Evolutionary conservation across 2,329 filamentous ascomycete species (phyloP).

Genomic region (Pseudopithomyces maydicus): DNA sequence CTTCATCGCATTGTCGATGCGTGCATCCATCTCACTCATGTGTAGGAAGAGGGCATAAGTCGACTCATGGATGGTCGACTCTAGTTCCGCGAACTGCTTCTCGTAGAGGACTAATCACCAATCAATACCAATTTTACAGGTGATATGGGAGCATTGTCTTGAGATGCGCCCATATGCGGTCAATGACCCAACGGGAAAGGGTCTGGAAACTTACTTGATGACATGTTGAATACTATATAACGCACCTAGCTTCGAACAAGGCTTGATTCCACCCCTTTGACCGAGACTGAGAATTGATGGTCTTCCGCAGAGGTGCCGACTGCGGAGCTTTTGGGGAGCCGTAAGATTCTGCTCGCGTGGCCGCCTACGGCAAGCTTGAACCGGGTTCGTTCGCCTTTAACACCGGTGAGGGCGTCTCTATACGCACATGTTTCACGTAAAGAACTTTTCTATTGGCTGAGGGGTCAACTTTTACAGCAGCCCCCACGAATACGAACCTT

Average conservation of each 20-base stretch:
- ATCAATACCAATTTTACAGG: no score
- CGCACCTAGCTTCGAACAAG: neutral
- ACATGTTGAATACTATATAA: neutral
- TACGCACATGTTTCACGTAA: neutral
- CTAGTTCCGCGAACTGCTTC: neutral
- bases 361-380: neutral
- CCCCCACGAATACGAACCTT: neutral
- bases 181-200: neutral
- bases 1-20: neutral
- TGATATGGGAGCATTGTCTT: no score
- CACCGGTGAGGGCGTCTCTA: neutral
- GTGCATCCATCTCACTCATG: neutral
- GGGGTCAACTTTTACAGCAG: neutral
- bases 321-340: conserved; percentile 4
- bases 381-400: neutral
- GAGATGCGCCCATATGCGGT: no score
- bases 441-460: neutral
- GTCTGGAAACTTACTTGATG: neutral
- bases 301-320: neutral
- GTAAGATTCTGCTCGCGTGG: neutral
- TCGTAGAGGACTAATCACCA: neutral
- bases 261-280: neutral
- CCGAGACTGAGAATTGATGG: neutral
- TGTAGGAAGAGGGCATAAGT: neutral
- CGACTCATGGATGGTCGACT: conserved; percentile 1